Conservation (phyloP, 441 rosid genomes). For the Brassica hybrid region DNA sequence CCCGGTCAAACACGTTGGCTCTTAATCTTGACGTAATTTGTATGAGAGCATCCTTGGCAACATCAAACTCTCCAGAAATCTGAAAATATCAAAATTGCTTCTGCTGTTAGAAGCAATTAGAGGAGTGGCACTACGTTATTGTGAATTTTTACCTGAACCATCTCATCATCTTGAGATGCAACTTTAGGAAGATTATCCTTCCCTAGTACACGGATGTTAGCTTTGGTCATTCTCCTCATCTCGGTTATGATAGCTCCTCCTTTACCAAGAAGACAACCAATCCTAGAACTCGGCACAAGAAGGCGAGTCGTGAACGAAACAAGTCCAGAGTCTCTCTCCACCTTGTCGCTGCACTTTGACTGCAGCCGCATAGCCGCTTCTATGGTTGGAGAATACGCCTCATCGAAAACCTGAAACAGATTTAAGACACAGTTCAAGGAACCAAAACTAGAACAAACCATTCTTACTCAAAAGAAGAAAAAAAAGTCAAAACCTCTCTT, state of each 20-base stretch:
- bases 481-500: constrained; percentile 62
- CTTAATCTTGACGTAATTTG: constrained; percentile 81
- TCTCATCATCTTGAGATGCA: constrained; percentile 91
- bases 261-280: constrained; percentile 98
- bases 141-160: constrained; percentile 80
- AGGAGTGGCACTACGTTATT: constrained; percentile 17
- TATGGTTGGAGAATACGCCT: constrained; percentile 79
- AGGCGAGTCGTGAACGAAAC: constrained; percentile 85
- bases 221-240: constrained; percentile 88
- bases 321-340: constrained; percentile 92
- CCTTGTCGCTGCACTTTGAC: constrained; percentile 90
- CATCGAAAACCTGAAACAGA: constrained; percentile 69
- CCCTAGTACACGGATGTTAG: constrained; percentile 86
- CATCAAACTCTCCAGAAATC: constrained; percentile 95
- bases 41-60: constrained; percentile 92
- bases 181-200: constrained; percentile 92
- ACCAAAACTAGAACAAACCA: constrained; percentile 17
- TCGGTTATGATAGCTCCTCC: constrained; percentile 92
- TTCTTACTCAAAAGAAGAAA: constrained; percentile 4
- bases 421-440: constrained; percentile 18
- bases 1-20: constrained; percentile 89
- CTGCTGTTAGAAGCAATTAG: constrained; percentile 6
- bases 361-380: constrained; percentile 93
- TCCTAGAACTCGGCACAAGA: constrained; percentile 90
- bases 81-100: constrained; percentile 44